Evolutionary conservation across 371 early-diverging fungal species (phyloP), one percentile per base, ranked within the genome.

Genomic region (Blakeslea trispora): DNA sequence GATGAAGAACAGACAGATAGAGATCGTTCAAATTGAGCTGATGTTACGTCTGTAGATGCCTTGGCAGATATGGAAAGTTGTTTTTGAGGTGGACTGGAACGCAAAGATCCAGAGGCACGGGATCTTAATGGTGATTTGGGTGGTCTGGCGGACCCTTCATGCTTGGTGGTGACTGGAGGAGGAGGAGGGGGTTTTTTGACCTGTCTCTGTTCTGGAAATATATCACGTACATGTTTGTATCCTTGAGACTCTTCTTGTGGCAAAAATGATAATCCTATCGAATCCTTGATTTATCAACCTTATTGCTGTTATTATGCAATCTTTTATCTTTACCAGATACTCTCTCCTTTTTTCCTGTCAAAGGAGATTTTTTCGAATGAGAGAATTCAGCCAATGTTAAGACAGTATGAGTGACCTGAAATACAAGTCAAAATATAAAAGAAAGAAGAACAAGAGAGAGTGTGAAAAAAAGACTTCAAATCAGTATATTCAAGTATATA

Each of bases 61-160:
- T 14, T 14, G 8, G 35, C 28, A 28, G 45, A 44, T 13, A 35
- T 54, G 5, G 66, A 64, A 9, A 65, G 60, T 7, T 62, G 55
- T 57, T 63, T 47, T 37, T 37, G 9, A 10, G 37, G 11, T 37
- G 54, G 21, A 5, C 41, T 22, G 40, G 35, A 23, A 31, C 17
- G 17, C 13, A 23, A 23, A 6, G 45, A 45, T 11, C 5, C 17
- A 24, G n/a, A 21, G 10, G 43, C n/a, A 18, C 19, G 22, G 45
- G 48, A 50, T 13, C 75, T 56, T 24, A 75, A 37, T 13, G 75
- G 75, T 10, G 72, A 75, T 52, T 68, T 69, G 1, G 72, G 72
- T 32, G 75, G 75, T 7, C 75, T 62, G 5, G 55, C 53, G 22
- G 13, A 52, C 14, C 2, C 9, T 24, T 46, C 39, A 17, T 37